A percentile compares a stretch with the other conserved stretches of the same genome.
Evolutionary conservation across 192 early-diverging fungal genomes (phyloP).

Genomic region (Coemansia sp.): DNA sequence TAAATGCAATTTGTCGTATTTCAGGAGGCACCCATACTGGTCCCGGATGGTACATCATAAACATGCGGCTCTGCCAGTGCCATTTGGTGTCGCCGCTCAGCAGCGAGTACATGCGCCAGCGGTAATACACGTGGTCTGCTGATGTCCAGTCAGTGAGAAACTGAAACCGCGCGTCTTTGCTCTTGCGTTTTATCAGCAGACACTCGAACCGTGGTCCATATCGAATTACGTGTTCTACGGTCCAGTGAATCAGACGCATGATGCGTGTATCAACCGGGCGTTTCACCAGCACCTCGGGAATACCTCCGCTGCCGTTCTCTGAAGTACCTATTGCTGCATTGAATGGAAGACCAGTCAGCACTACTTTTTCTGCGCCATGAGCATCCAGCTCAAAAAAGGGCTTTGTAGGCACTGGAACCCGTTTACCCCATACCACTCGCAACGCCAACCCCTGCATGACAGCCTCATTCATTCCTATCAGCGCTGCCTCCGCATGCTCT

Average conservation of each 20-base stretch:
- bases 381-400: slow-evolving; percentile 59
- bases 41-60: slow-evolving; percentile 83
- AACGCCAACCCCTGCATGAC: slow-evolving; percentile 27
- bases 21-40: slow-evolving; percentile 84
- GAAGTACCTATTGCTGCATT: slow-evolving; percentile 9
- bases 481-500: slow-evolving; percentile 63
- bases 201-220: slow-evolving; percentile 77
- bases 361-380: background rate
- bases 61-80: slow-evolving; percentile 74
- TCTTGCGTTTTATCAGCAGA: slow-evolving; percentile 62
- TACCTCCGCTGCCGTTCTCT: slow-evolving; percentile 11
- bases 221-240: slow-evolving; percentile 72
- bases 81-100: slow-evolving; percentile 75
- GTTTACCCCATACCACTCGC: slow-evolving; percentile 83
- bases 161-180: slow-evolving; percentile 61
- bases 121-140: slow-evolving; percentile 82
- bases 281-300: slow-evolving; percentile 63
- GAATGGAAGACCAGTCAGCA: slow-evolving; percentile 29
- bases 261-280: slow-evolving; percentile 59
- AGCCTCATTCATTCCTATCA: slow-evolving; percentile 66
- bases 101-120: slow-evolving; percentile 88
- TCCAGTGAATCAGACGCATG: slow-evolving; percentile 75
- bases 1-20: slow-evolving; percentile 37
- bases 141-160: slow-evolving; percentile 76
- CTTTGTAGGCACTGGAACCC: slow-evolving; percentile 66